phyloP scores from a whole-genome alignment of 2,329 filamentous ascomycete species.

The Chaetomiaceae sp. region DNA sequence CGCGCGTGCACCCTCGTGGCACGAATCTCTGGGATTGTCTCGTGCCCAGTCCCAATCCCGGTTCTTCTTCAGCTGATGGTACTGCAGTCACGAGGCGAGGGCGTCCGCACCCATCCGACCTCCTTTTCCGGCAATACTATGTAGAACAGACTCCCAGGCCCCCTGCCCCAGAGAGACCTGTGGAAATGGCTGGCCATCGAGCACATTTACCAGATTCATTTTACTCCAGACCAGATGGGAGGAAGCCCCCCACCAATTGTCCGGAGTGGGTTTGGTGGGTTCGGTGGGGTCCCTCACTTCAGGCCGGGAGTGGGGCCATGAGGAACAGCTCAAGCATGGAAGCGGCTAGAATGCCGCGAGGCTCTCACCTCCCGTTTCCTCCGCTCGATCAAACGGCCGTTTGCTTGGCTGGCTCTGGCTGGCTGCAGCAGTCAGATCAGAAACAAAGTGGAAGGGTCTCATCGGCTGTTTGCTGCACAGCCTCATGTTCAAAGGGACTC shows the following conservation, averaged over 20 bases:
- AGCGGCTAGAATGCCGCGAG: conserved; percentile 16
- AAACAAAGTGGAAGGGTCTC: neutral
- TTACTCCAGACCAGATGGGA: too few species aligned
- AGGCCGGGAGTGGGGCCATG: conserved; percentile 2
- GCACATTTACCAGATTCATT: neutral
- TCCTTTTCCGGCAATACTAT: too few species aligned
- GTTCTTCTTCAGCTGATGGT: conserved; percentile 1
- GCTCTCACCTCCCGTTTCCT: neutral
- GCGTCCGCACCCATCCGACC: too few species aligned
- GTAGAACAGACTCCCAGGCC: too few species aligned
- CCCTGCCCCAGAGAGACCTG: too few species aligned
- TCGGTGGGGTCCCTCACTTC: too few species aligned
- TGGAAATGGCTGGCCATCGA: neutral
- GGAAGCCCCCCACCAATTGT: neutral
- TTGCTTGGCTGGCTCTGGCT: neutral
- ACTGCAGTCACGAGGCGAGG: conserved; percentile 12
- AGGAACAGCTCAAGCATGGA: conserved; percentile 14
- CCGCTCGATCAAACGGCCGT: neutral
- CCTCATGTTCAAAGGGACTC: conserved; percentile 2
- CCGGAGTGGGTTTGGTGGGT: neutral
- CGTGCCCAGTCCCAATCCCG: conserved; percentile 2
- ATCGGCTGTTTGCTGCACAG: conserved; percentile 4
- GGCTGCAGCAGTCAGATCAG: too few species aligned
- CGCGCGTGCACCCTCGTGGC: conserved; percentile 7
- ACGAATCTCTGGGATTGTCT: conserved; percentile 3